Evolutionary conservation across 1,284 basidiomycete genomes (phyloP), one percentile per base, ranked within the genome.

Genomic region (Moesziomyces sp.): DNA sequence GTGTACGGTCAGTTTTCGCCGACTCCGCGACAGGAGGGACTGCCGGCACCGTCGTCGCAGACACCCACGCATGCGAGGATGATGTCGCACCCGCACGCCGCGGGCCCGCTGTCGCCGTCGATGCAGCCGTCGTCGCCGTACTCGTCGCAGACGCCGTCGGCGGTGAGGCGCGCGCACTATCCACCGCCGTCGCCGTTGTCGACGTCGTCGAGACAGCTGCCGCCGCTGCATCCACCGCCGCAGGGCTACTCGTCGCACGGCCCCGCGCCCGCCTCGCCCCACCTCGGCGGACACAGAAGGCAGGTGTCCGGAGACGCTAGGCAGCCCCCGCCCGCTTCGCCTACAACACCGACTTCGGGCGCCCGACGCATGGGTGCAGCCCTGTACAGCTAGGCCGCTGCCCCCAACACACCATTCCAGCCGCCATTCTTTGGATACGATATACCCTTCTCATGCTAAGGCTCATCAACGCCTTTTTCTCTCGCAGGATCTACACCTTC

Each of bases 1-100:
- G 59, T 62, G 7, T 74, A 70, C n/a, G 66, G 67, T 14, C 67
- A 66, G 10, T 74, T 66, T 34, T 66, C 66, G 40, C 66, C 67
- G 0, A 57, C 56, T 0, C 40, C 23, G 8, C 52, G 63, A 16
- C 59, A 55, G 3, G 59, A 58, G 5, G 52, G 35, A 7, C 26
- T 69, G n/a, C 34, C 14, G 35, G 14, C 47, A 3, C 35, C 61
- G 14, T 57, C 53, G 13, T 49, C 47, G 23, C 65, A 65, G 30
- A 65, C 65, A 5, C 65, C 72, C 0, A 68, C 71, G 24, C 71
- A 74, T 30, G 46, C 35, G 11, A 45, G 66, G n/a, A 62, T 68
- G 51, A 24, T 62, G 28, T 74, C 71, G 14, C 62, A 74, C 28
- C 62, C 71, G 18, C 64, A 67, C n/a, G 53, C 38, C 24, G 48